Evolutionary conservation across 345 rosid species (phyloP).

Genomic region (Acer negundo): DNA sequence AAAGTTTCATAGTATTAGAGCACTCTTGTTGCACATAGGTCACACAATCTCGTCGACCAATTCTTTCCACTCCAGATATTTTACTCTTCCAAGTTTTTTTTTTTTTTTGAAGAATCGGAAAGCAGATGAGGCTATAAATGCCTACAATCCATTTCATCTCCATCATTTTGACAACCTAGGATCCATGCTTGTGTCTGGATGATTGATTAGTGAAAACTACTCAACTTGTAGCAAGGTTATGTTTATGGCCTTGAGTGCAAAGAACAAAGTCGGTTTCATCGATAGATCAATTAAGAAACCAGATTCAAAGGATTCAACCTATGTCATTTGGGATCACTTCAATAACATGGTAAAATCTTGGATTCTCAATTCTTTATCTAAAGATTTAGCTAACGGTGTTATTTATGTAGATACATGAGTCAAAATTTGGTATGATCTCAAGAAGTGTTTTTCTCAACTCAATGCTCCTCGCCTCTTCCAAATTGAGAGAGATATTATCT

Average conservation of each 20-base stretch:
- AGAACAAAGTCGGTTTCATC: background rate
- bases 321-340: rapidly evolving
- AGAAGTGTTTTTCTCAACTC: background rate
- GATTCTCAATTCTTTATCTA: too few relatives aligned
- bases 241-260: too few relatives aligned
- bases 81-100: too few relatives aligned
- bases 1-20: too few relatives aligned
- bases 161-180: background rate
- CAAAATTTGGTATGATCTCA: background rate
- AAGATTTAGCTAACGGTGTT: background rate
- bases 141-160: too few relatives aligned
- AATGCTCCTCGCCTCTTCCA: background rate
- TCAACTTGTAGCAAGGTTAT: background rate
- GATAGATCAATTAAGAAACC: background rate
- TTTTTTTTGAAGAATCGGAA: too few relatives aligned
- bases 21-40: too few relatives aligned
- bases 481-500: background rate
- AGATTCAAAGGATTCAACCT: too few relatives aligned
- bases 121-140: too few relatives aligned
- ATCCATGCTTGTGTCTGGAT: background rate
- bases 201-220: background rate
- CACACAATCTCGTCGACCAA: too few relatives aligned
- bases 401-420: background rate
- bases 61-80: too few relatives aligned
- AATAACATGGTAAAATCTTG: too few relatives aligned